These are phyloP conservation scores for Amphicarpaea edgeworthii DNA, from an alignment of 306 rosid genomes.

Conservation along the genomic window DNA sequence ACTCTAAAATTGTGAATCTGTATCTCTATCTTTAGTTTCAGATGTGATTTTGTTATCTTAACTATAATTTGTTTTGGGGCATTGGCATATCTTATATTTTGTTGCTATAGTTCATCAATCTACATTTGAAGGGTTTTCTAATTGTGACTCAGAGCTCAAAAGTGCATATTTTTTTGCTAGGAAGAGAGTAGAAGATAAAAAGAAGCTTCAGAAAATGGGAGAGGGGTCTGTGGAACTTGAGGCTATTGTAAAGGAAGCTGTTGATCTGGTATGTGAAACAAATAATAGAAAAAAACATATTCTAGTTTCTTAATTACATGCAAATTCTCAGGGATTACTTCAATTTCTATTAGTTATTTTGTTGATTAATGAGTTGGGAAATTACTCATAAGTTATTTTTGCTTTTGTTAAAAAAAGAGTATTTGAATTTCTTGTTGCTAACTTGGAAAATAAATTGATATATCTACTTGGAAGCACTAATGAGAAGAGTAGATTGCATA, in stretches of 20 bases:
- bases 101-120: slow-evolving; percentile 8
- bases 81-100: slow-evolving; percentile 11
- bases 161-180: slow-evolving; percentile 24
- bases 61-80: neutral
- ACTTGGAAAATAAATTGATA: neutral
- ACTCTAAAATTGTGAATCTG: neutral
- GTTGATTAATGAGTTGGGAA: slow-evolving; percentile 9
- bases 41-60: neutral
- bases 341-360: neutral
- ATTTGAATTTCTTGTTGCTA: slow-evolving; percentile 9
- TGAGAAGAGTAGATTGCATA: neutral
- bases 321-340: neutral
- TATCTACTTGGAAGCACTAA: neutral
- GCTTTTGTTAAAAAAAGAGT: neutral
- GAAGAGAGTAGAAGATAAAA: slow-evolving; percentile 30
- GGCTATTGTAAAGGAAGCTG: slow-evolving; percentile 65
- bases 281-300: slow-evolving; percentile 14
- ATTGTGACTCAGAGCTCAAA: slow-evolving; percentile 20
- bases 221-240: slow-evolving; percentile 59
- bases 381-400: neutral
- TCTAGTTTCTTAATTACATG: neutral
- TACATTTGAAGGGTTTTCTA: neutral
- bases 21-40: neutral
- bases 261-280: slow-evolving; percentile 68
- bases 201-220: slow-evolving; percentile 50